A percentile compares a stretch with the other conserved stretches of the same genome.
Conservation (phyloP, 2,329 filamentous ascomycete species). For the Penicillium crustosum region DNA sequence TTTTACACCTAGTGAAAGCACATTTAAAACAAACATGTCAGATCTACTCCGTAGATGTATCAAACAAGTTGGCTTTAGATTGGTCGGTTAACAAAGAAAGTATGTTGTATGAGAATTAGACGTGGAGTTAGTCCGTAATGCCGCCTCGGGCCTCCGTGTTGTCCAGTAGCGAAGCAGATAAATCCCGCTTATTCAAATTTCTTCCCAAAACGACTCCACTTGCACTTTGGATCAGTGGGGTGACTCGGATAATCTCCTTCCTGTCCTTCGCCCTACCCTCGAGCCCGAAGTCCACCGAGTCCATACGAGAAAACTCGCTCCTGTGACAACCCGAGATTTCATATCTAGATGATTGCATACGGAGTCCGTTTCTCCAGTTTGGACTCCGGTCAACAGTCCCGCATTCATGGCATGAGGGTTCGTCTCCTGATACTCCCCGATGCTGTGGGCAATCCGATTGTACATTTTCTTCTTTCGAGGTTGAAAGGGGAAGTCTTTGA, state of each 20-base stretch:
- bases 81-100: not conserved
- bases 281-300: slow-evolving; percentile 17
- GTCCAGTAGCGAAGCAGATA: slow-evolving; percentile 12
- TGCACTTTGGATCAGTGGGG: slow-evolving; percentile 19
- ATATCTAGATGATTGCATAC: slow-evolving; percentile 9
- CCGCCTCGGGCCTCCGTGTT: not conserved
- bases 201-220: not conserved
- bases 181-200: slow-evolving; percentile 15
- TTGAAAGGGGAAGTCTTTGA: not conserved
- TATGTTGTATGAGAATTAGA: not conserved
- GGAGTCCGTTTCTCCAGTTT: not conserved
- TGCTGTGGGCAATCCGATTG: not conserved
- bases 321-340: slow-evolving; percentile 13
- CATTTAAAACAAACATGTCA: not conserved
- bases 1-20: not conserved
- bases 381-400: slow-evolving; percentile 10
- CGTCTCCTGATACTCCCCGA: slow-evolving; percentile 3
- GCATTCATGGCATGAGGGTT: slow-evolving; percentile 3
- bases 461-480: not conserved
- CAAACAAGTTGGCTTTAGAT: not conserved
- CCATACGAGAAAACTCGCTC: not conserved
- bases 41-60: not conserved
- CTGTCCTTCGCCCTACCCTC: not conserved
- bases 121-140: not conserved
- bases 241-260: slow-evolving; percentile 25